Conservation (phyloP, 2,329 filamentous ascomycete species). For the Rhinocladiella similis region DNA sequence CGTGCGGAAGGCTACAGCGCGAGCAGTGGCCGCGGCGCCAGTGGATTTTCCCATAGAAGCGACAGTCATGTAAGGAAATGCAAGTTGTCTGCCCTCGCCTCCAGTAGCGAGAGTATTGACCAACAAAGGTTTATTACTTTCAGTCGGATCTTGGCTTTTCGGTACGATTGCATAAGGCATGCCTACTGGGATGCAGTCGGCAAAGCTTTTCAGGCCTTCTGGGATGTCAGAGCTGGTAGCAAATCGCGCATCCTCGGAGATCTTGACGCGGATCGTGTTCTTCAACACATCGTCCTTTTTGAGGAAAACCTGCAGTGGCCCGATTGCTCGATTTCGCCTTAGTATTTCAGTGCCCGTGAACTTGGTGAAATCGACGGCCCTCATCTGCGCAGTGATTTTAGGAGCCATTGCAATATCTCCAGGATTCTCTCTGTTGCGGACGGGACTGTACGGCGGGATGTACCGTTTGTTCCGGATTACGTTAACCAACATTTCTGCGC, state of each 20-base stretch:
- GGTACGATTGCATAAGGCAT: constrained; percentile 41
- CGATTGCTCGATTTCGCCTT: constrained; percentile 35
- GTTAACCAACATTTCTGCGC: constrained; percentile 69
- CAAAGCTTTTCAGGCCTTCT: constrained; percentile 3
- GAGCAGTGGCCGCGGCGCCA: constrained; percentile 18
- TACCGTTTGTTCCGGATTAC: constrained; percentile 65
- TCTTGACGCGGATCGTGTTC: constrained; percentile 15
- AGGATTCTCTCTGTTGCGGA: constrained; percentile 32
- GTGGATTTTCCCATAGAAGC: constrained; percentile 12
- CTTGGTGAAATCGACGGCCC: constrained; percentile 60
- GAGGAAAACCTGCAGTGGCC: constrained; percentile 16
- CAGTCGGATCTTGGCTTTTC: constrained; percentile 30
- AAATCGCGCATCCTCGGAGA: constrained; percentile 16
- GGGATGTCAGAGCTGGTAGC: constrained; percentile 15
- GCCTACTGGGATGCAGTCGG: constrained; percentile 26
- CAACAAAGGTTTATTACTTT: constrained; percentile 40
- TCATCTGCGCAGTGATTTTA: constrained; percentile 69
- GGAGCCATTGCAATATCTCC: constrained; percentile 57
- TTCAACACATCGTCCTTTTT: not conserved
- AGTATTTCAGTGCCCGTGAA: constrained; percentile 58
- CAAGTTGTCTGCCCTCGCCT: constrained; percentile 4
- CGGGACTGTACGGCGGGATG: constrained; percentile 57
- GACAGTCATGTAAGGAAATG: constrained; percentile 22
- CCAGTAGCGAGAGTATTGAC: constrained; percentile 28
- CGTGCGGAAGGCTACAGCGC: constrained; percentile 16